These are phyloP conservation scores for Apiospora saccharicola DNA, from an alignment of 2,329 filamentous ascomycete genomes.

Conservation along the genomic window DNA sequence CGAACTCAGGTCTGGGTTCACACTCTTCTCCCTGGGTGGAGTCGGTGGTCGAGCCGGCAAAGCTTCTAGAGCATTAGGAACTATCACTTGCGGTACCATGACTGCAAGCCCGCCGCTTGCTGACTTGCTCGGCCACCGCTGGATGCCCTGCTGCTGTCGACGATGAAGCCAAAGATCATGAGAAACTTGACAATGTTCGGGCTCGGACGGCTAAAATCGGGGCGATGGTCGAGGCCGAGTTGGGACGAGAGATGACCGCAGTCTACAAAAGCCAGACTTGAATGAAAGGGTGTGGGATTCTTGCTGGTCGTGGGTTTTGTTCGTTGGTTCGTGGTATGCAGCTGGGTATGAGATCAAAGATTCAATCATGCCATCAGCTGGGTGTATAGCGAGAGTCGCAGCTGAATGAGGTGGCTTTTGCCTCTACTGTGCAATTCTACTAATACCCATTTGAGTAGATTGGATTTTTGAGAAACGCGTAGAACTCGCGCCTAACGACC, in stretches of 20 bases:
- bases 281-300: neutral
- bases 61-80: conserved; percentile 53
- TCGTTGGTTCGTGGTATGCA: neutral
- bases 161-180: conserved; percentile 3
- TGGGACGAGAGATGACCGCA: neutral
- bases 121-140: conserved; percentile 38
- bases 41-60: conserved; percentile 70
- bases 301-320: neutral
- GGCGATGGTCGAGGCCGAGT: neutral
- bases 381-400: neutral
- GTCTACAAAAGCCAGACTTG: neutral
- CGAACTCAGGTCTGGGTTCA: conserved; percentile 45
- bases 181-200: conserved; percentile 22
- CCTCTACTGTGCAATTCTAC: conserved; percentile 12
- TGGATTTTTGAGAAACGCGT: conserved; percentile 13
- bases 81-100: conserved; percentile 49
- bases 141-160: conserved; percentile 26
- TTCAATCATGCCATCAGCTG: neutral
- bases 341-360: neutral
- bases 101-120: conserved; percentile 37
- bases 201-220: neutral
- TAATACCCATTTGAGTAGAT: conserved; percentile 17
- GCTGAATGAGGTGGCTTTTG: conserved; percentile 5
- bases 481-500: neutral
- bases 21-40: conserved; percentile 64